Conservation (phyloP, 495 filamentous ascomycete genomes). For the Lophiotrema nucula region DNA sequence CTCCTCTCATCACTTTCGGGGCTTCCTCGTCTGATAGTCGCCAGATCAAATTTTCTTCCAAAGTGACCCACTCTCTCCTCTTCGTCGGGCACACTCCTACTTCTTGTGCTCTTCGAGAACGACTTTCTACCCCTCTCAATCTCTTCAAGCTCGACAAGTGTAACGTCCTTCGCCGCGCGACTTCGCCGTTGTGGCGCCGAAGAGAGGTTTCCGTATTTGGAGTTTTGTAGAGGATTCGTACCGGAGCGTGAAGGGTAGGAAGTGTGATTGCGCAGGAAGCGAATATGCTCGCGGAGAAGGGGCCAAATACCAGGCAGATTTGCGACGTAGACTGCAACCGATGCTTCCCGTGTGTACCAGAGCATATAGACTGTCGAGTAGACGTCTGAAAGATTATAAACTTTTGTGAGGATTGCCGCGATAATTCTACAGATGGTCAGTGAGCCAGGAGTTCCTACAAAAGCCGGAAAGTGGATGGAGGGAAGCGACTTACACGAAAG, state of each 20-base stretch:
- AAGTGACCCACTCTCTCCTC: conserved; percentile 8
- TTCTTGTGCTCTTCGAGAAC: not conserved
- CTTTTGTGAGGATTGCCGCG: conserved; percentile 34
- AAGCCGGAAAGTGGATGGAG: not conserved
- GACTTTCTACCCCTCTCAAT: not conserved
- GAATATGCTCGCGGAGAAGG: conserved; percentile 23
- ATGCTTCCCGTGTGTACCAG: conserved; percentile 34
- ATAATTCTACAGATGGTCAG: conserved; percentile 23
- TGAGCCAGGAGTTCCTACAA: not conserved
- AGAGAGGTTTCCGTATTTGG: conserved; percentile 13
- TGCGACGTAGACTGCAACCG: conserved; percentile 32
- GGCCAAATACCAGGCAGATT: conserved; percentile 36
- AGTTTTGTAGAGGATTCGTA: not conserved
- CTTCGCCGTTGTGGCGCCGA: not conserved
- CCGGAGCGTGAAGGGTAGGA: not conserved
- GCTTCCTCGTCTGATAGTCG: conserved; percentile 1
- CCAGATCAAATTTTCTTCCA: not conserved
- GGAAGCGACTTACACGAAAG: conserved; percentile 30
- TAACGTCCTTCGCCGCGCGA: not conserved
- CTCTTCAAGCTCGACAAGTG: not conserved
- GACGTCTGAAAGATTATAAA: conserved; percentile 32
- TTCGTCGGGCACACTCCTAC: not conserved
- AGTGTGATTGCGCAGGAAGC: conserved; percentile 15
- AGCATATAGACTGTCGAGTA: conserved; percentile 33
- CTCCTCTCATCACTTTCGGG: conserved; percentile 8